Conservation (phyloP, 23 red algal species). For the Gracilaria gracilis region DNA sequence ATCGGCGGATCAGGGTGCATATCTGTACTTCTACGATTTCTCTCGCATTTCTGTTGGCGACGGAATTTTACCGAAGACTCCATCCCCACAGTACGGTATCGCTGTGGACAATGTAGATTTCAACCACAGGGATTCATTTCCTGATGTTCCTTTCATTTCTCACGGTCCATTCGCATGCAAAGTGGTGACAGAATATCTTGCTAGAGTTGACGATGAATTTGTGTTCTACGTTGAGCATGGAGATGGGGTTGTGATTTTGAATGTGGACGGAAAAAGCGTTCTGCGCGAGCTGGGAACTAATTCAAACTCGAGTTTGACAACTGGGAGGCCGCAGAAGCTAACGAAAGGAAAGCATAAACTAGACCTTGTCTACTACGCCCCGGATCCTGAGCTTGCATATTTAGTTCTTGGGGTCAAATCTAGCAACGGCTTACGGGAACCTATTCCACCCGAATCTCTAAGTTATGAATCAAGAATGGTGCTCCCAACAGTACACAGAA, state of each 20-base stretch:
- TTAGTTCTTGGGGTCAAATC: constrained; percentile 41
- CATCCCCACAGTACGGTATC: constrained; percentile 15
- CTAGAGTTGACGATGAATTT: constrained; percentile 39
- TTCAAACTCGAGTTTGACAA: constrained; percentile 12
- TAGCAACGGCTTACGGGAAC: constrained; percentile 7
- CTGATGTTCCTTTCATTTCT: constrained; percentile 41
- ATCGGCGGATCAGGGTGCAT: constrained; percentile 46
- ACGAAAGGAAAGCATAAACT: constrained; percentile 55
- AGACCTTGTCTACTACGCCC: constrained; percentile 53
- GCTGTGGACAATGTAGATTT: constrained; percentile 26
- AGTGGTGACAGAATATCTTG: constrained; percentile 41
- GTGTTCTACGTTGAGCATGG: constrained; percentile 52
- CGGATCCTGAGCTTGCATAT: constrained; percentile 40
- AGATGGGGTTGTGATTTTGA: constrained; percentile 26
- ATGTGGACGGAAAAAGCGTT: constrained; percentile 18
- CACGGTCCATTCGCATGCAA: constrained; percentile 47
- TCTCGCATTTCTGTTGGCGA: constrained; percentile 12
- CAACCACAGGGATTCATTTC: constrained; percentile 2
- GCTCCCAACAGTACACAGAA: constrained; percentile 46
- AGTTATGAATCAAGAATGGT: constrained; percentile 54
- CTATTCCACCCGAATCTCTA: constrained; percentile 26
- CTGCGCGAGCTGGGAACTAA: constrained; percentile 28
- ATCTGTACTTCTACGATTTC: constrained; percentile 62
- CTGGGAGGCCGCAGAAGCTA: not conserved
- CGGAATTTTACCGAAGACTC: constrained; percentile 29